Percentiles rank a stretch among this genome's conserved stretches.
These are phyloP conservation scores for Candida palmyrensis DNA, from an alignment of 805 yeast genomes.

Conservation along the genomic window DNA sequence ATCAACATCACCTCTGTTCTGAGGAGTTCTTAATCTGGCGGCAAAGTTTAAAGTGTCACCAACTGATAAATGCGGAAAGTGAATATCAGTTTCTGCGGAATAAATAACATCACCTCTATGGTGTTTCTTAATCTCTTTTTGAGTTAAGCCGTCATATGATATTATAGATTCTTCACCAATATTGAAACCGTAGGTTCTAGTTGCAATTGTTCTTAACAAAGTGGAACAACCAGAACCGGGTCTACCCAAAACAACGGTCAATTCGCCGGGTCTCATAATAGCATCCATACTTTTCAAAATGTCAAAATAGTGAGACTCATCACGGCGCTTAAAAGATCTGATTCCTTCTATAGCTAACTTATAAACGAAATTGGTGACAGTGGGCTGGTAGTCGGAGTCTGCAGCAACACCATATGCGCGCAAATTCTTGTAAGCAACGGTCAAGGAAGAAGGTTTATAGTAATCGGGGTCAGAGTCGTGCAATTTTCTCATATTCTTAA, in stretches of 20 bases:
- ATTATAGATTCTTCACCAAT: constrained; percentile 26
- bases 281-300: constrained; percentile 33
- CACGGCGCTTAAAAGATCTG: constrained; percentile 13
- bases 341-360: constrained; percentile 16
- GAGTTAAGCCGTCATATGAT: constrained; percentile 30
- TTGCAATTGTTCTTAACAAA: constrained; percentile 33
- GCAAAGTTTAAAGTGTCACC: constrained; percentile 55
- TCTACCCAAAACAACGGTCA: constrained; percentile 37
- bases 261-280: constrained; percentile 32
- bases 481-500: constrained; percentile 55
- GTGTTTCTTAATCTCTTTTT: constrained; percentile 21
- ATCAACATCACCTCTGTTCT: constrained; percentile 29
- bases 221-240: constrained; percentile 42
- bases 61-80: constrained; percentile 52
- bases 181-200: constrained; percentile 33
- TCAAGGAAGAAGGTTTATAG: constrained; percentile 56
- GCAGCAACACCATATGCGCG: constrained; percentile 62
- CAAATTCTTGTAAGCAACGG: constrained; percentile 54
- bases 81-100: constrained; percentile 52
- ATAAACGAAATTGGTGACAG: constrained; percentile 41
- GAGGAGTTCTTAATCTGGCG: constrained; percentile 44
- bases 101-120: constrained; percentile 35
- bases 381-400: constrained; percentile 63
- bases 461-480: constrained; percentile 52
- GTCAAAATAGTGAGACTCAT: constrained; percentile 22